Evolutionary conservation across 2,329 filamentous ascomycete species (phyloP).

Genomic region (Tolypocladium tundrense): DNA sequence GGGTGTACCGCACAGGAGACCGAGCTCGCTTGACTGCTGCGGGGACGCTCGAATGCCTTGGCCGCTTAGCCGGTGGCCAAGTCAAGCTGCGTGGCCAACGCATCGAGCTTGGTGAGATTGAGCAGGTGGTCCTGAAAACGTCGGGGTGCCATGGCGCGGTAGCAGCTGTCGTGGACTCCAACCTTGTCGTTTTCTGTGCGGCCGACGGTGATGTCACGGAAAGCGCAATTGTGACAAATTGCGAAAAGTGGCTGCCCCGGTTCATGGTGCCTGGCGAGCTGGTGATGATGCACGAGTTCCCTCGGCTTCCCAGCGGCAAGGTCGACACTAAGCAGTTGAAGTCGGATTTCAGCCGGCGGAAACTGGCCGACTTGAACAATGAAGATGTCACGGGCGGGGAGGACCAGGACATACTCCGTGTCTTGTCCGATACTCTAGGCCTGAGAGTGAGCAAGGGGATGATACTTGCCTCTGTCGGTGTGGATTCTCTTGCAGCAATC

Average conservation of each 20-base stretch:
- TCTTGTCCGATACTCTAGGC: constrained; percentile 31
- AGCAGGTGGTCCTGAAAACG: constrained; percentile 55
- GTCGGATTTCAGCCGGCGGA: constrained; percentile 28
- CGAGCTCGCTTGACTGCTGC: constrained; percentile 58
- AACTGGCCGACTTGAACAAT: constrained; percentile 2
- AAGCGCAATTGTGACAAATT: constrained; percentile 44
- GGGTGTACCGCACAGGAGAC: constrained; percentile 77
- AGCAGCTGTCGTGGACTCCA: constrained; percentile 56
- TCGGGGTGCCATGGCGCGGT: constrained; percentile 54
- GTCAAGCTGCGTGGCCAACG: constrained; percentile 80
- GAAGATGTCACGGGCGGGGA: constrained; percentile 2
- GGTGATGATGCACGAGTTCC: constrained; percentile 52
- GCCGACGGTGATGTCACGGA: constrained; percentile 27
- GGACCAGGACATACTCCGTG: constrained; percentile 22
- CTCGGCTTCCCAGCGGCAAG: constrained; percentile 74
- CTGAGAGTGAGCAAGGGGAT: constrained; percentile 23
- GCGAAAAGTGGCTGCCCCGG: constrained; percentile 64
- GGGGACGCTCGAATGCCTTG: constrained; percentile 72
- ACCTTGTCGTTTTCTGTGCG: constrained; percentile 66
- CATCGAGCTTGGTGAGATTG: constrained; percentile 70
- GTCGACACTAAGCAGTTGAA: constrained; percentile 60
- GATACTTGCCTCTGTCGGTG: constrained; percentile 41
- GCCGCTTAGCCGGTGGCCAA: constrained; percentile 69
- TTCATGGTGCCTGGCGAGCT: constrained; percentile 79
- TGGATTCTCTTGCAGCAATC: constrained; percentile 50